Conservation (phyloP, 225 moss, liverwort and hornwort species). For the Anthoceros angustus region DNA sequence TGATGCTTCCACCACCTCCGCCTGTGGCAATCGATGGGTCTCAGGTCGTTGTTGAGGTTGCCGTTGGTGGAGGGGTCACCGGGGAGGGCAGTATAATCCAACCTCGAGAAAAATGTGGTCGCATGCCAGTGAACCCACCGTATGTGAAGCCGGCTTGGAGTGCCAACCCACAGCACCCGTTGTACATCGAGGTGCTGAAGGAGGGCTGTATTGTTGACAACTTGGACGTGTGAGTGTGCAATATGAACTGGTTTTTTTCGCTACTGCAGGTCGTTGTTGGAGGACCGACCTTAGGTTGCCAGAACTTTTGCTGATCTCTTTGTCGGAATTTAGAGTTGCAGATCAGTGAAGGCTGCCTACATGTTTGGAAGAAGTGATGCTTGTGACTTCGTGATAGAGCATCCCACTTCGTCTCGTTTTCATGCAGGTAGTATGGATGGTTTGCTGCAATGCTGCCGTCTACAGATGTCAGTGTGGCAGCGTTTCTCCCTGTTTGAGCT, state of each 20-base stretch:
- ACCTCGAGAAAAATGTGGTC: no score
- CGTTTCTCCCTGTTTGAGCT: neutral
- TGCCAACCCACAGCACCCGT: slow-evolving; percentile 52
- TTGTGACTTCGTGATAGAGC: slow-evolving; percentile 81
- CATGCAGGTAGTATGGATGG: slow-evolving; percentile 60
- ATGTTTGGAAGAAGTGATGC: slow-evolving; percentile 98
- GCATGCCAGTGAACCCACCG: slow-evolving; percentile 11
- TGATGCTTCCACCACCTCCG: no score
- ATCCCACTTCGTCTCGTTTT: slow-evolving; percentile 84
- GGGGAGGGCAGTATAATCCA: no score
- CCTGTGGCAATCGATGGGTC: no score
- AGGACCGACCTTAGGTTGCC: neutral
- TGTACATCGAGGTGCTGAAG: slow-evolving; percentile 60
- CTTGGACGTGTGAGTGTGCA: slow-evolving; percentile 50
- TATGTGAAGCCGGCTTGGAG: slow-evolving; percentile 80
- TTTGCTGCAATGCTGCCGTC: neutral
- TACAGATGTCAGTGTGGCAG: neutral
- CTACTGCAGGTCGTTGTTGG: neutral
- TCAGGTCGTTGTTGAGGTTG: no score
- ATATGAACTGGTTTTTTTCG: slow-evolving; percentile 1
- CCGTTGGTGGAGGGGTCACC: no score
- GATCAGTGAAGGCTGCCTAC: slow-evolving; percentile 77
- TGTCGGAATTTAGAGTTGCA: slow-evolving; percentile 17
- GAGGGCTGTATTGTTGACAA: slow-evolving; percentile 51
- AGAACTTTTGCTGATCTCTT: neutral